Percentiles rank a stretch among this genome's conserved stretches.
phyloP scores from a whole-genome alignment of 768 basidiomycete genomes.

The Macrocybe gigantea region DNA sequence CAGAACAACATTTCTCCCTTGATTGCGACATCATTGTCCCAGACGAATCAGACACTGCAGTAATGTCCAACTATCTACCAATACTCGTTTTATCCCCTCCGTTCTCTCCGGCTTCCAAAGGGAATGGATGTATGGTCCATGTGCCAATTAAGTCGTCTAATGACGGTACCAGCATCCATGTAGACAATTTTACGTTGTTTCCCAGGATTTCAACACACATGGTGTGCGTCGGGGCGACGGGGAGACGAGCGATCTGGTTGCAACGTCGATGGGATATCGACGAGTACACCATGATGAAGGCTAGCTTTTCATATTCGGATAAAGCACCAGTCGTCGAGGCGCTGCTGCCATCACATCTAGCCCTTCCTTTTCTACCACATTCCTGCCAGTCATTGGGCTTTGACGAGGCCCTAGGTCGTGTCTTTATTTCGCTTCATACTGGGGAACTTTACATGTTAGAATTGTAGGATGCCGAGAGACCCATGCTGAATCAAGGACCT shows the following conservation, averaged over 20 bases:
- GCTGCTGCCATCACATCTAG: conserved; percentile 39
- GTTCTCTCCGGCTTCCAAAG: conserved; percentile 7
- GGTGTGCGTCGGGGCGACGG: conserved; percentile 34
- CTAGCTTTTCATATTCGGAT: conserved; percentile 26
- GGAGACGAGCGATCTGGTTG: conserved; percentile 47
- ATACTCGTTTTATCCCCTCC: conserved; percentile 12
- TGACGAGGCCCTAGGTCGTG: conserved; percentile 48
- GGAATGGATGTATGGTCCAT: conserved; percentile 13
- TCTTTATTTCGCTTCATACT: conserved; percentile 45
- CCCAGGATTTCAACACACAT: conserved; percentile 4
- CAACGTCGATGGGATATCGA: conserved; percentile 45
- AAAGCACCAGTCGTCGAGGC: conserved; percentile 23
- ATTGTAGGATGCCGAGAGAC: conserved; percentile 17
- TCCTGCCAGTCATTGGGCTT: conserved; percentile 43
- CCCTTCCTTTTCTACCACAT: conserved; percentile 45
- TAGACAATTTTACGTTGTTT: not conserved
- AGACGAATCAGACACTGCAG: conserved; percentile 7
- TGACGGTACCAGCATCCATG: not conserved
- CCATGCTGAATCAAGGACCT: no score
- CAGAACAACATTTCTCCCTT: not conserved
- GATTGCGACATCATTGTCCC: conserved; percentile 15
- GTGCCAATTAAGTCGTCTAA: conserved; percentile 8
- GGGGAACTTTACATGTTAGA: conserved; percentile 48
- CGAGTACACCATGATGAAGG: conserved; percentile 44
- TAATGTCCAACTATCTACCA: conserved; percentile 7